Evolutionary conservation across 352 stramenopile genomes (phyloP).

Genomic region (Phytophthora vignae): DNA sequence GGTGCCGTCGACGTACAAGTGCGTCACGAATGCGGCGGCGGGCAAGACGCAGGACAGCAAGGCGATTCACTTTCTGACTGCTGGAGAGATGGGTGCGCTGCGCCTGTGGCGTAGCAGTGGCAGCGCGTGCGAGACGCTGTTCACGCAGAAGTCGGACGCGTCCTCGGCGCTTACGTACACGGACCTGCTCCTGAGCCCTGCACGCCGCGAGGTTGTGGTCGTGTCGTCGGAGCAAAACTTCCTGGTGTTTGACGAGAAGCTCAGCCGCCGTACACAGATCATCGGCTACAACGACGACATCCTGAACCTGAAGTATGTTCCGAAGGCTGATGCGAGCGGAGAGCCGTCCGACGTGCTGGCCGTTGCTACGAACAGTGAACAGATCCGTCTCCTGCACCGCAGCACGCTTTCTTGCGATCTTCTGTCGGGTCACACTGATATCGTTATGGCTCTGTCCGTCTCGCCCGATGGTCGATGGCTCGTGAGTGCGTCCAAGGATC

Average conservation of each 20-base stretch:
- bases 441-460: slow-evolving; percentile 96
- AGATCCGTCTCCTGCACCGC: slow-evolving; percentile 95
- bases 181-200: slow-evolving; percentile 60
- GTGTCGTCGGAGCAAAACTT: slow-evolving; percentile 91
- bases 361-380: slow-evolving; percentile 96
- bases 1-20: slow-evolving; percentile 74
- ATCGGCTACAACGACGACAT: slow-evolving; percentile 98
- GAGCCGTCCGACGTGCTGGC: slow-evolving; percentile 80
- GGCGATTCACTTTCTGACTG: slow-evolving; percentile 91
- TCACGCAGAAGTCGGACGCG: slow-evolving; percentile 47
- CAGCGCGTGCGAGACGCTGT: slow-evolving; percentile 49
- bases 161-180: slow-evolving; percentile 61
- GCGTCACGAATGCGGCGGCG: slow-evolving; percentile 32
- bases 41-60: slow-evolving; percentile 56
- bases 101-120: slow-evolving; percentile 71
- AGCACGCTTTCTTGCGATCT: slow-evolving; percentile 93
- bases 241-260: slow-evolving; percentile 77
- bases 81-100: slow-evolving; percentile 92
- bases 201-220: slow-evolving; percentile 72
- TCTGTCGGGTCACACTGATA: slow-evolving; percentile 97
- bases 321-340: slow-evolving; percentile 57
- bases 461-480: slow-evolving; percentile 90
- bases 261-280: slow-evolving; percentile 78
- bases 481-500: slow-evolving; percentile 96
- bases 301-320: slow-evolving; percentile 96